These are phyloP conservation scores for Teunomyces cretensis DNA, from an alignment of 805 yeast species.

Conservation along the genomic window DNA sequence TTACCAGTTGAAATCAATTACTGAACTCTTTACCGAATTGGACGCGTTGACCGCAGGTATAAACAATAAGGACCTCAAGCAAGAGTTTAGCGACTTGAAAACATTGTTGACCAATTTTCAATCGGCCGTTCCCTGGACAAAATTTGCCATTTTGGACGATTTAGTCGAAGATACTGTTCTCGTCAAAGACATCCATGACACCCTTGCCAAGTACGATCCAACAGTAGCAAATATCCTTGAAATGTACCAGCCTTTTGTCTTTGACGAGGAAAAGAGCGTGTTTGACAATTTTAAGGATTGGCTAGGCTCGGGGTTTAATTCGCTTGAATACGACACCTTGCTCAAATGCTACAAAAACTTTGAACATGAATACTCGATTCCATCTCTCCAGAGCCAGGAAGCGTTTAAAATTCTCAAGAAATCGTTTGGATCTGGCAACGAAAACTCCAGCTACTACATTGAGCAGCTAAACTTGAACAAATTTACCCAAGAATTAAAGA, in stretches of 20 bases:
- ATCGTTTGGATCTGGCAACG: neutral
- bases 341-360: conserved; percentile 1
- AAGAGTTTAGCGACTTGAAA: neutral
- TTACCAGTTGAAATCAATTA: conserved; percentile 4
- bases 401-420: neutral
- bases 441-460: neutral
- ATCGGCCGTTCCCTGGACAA: conserved; percentile 2
- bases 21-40: conserved; percentile 15
- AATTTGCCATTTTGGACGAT: neutral
- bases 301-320: neutral
- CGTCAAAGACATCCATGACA: neutral
- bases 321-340: neutral
- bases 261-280: neutral
- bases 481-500: conserved; percentile 16
- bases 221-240: neutral
- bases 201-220: neutral
- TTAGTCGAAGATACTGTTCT: neutral
- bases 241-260: neutral
- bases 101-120: neutral
- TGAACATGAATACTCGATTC: conserved; percentile 1
- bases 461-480: conserved; percentile 16
- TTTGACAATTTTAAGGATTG: neutral
- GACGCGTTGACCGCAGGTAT: conserved; percentile 1
- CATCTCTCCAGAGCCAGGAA: neutral
- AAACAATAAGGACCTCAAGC: neutral